Conservation (phyloP, 2,329 filamentous ascomycete species). For the Aspergillus niger region DNA sequence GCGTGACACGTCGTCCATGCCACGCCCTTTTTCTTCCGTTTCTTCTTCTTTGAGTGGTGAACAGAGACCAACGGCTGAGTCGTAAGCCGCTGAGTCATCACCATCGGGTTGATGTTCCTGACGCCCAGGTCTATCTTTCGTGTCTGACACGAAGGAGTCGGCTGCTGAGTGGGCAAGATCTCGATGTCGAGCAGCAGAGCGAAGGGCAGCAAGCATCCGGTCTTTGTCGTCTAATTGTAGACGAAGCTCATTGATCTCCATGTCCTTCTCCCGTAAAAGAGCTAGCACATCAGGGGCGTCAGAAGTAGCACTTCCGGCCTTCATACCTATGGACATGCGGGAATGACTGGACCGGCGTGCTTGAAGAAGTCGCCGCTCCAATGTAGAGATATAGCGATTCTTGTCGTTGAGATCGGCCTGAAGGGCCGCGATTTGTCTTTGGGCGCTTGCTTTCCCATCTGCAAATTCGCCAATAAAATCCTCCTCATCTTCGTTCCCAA, state of each 20-base stretch:
- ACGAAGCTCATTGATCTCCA: slow-evolving; percentile 87
- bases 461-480: slow-evolving; percentile 79
- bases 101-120: slow-evolving; percentile 31
- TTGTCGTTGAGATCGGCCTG: slow-evolving; percentile 96
- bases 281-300: slow-evolving; percentile 76
- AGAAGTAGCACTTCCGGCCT: slow-evolving; percentile 67
- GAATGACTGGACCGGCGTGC: slow-evolving; percentile 88
- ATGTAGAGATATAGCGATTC: slow-evolving; percentile 90
- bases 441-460: slow-evolving; percentile 78
- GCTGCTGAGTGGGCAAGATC: slow-evolving; percentile 70
- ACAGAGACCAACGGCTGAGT: slow-evolving; percentile 33
- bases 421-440: slow-evolving; percentile 85
- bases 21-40: slow-evolving; percentile 56
- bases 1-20: slow-evolving; percentile 87
- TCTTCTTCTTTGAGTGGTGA: slow-evolving; percentile 34
- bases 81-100: slow-evolving; percentile 27
- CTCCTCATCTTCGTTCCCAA: slow-evolving; percentile 57
- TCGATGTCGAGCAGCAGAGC: slow-evolving; percentile 80
- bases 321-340: slow-evolving; percentile 73
- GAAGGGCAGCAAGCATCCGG: slow-evolving; percentile 83
- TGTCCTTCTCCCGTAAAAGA: slow-evolving; percentile 82
- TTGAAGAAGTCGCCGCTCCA: slow-evolving; percentile 90
- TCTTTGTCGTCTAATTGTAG: slow-evolving; percentile 92
- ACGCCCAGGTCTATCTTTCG: slow-evolving; percentile 31
- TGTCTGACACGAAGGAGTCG: slow-evolving; percentile 37